phyloP scores from a whole-genome alignment of 495 filamentous ascomycete genomes.

The Delitschia confertaspora region DNA sequence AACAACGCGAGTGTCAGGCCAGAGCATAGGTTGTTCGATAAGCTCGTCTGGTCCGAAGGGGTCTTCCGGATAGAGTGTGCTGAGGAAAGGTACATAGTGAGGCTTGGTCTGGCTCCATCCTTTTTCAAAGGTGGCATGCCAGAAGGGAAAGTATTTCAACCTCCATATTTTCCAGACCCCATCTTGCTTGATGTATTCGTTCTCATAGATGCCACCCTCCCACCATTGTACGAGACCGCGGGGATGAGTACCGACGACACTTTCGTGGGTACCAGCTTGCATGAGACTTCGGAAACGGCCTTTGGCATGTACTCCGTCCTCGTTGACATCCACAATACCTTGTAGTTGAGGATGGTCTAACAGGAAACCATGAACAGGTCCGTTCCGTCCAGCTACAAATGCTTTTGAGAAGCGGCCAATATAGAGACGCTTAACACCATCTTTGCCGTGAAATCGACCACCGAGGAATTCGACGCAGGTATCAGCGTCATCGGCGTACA shows the following conservation, averaged over 20 bases:
- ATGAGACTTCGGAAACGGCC: conserved; percentile 49
- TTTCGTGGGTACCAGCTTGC: conserved; percentile 45
- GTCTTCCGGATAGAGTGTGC: conserved; percentile 40
- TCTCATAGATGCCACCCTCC: conserved; percentile 51
- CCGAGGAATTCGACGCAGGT: conserved; percentile 50
- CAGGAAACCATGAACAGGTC: conserved; percentile 45
- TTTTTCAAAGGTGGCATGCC: conserved; percentile 46
- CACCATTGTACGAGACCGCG: conserved; percentile 47
- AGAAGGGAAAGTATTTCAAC: conserved; percentile 49
- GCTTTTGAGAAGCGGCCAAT: conserved; percentile 42
- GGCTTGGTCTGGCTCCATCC: conserved; percentile 46
- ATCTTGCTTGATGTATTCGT: conserved; percentile 51
- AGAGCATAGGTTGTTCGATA: conserved; percentile 45
- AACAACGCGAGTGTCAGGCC: conserved; percentile 48
- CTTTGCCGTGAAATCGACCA: conserved; percentile 44
- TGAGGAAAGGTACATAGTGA: conserved; percentile 44
- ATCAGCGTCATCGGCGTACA: conserved; percentile 46
- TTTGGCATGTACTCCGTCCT: conserved; percentile 41
- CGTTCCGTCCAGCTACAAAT: conserved; percentile 41
- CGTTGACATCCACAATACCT: conserved; percentile 27
- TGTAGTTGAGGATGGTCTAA: conserved; percentile 2
- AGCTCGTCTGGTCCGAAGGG: conserved; percentile 46
- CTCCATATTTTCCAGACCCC: conserved; percentile 48
- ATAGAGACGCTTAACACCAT: conserved; percentile 47
- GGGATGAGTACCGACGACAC: conserved; percentile 41